Evolutionary conservation across 2,329 filamentous ascomycete genomes (phyloP), one percentile per base, ranked within the genome.

Genomic region (Sporothrix variecibatus): DNA sequence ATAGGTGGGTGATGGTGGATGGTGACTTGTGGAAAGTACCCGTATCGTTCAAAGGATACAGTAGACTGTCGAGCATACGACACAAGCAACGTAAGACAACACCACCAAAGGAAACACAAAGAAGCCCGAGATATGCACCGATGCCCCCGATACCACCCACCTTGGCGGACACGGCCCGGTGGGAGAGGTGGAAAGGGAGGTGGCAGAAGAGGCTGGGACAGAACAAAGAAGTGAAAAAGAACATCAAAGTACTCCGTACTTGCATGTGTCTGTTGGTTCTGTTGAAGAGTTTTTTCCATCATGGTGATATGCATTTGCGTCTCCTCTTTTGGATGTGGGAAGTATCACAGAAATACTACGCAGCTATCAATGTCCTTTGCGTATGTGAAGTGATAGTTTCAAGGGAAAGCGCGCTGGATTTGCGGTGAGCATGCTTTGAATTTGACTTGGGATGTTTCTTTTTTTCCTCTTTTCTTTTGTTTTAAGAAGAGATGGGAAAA

Each of bases 111-210:
- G 40, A 49, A 49, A 49, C 15, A 20, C 43, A 49, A 49, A 15
- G 43, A 49, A 38, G 9, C 31, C 28, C 58, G 58, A 62, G 58
- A 65, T 26, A 12, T n/a, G 4, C 60, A 15, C 46, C 15, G 46
- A 51, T 17, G 46, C 12, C 12, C 12, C 20, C 62, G 38, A 68
- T 68, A n/a, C 64, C 40, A 68, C 40, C 43, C 64, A 68, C 64
- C 64, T 12, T 51, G n/a, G 43, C 26, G 40, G 64, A 49, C 15
- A 34, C 64, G 64, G 64, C 64, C 64, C 64, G 64, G 64, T 40
- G 60, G 60, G 40, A 31, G 26, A 40, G 20, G 23, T 56, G 1
- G 51, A 23, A 64, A 53, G 20, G 51, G n/a, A 20, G 49, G 20
- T 7, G n/a, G 49, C 7, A 17, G n/a, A n/a, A 53, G 51, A 53